A percentile compares a stretch with the other conserved stretches of the same genome.
These are phyloP conservation scores for Penicillium simplicissimum DNA, from an alignment of 495 filamentous ascomycete genomes.

Conservation along the genomic window DNA sequence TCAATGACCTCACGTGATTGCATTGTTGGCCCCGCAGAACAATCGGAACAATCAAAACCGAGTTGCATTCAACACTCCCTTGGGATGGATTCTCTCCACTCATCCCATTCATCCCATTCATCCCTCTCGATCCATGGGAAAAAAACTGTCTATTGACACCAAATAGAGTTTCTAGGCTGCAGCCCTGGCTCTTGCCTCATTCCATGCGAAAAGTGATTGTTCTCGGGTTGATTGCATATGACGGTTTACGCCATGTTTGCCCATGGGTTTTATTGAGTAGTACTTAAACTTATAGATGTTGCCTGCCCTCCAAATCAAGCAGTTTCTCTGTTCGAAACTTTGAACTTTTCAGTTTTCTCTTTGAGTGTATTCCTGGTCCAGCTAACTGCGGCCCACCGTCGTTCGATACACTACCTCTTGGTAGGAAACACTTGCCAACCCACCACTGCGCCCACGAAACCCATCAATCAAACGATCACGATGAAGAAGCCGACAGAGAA, in stretches of 20 bases:
- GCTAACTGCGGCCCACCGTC: not conserved
- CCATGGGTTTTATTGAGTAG: too few relatives aligned
- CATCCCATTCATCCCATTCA: not conserved
- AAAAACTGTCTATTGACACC: not conserved
- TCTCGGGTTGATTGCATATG: not conserved
- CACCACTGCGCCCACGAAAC: not conserved
- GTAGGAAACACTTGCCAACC: not conserved
- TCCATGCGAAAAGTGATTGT: not conserved
- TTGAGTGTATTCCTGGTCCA: not conserved
- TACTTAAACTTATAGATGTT: not conserved
- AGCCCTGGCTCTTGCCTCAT: not conserved
- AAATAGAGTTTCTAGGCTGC: not conserved
- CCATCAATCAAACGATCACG: not conserved
- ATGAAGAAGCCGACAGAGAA: constrained; percentile 22
- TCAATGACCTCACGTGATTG: not conserved
- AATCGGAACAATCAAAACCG: not conserved
- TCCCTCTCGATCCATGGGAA: not conserved
- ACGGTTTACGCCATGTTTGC: not conserved
- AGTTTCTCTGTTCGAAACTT: not conserved
- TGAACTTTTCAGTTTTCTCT: not conserved
- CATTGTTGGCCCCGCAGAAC: not conserved
- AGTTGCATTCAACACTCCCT: not conserved
- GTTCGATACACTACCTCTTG: not conserved
- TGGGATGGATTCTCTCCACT: not conserved
- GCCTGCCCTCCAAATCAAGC: not conserved